Percentiles rank a stretch among this genome's conserved stretches.
Conservation (phyloP, 2,329 filamentous ascomycete species). For the Sclerotinia trifoliorum region DNA sequence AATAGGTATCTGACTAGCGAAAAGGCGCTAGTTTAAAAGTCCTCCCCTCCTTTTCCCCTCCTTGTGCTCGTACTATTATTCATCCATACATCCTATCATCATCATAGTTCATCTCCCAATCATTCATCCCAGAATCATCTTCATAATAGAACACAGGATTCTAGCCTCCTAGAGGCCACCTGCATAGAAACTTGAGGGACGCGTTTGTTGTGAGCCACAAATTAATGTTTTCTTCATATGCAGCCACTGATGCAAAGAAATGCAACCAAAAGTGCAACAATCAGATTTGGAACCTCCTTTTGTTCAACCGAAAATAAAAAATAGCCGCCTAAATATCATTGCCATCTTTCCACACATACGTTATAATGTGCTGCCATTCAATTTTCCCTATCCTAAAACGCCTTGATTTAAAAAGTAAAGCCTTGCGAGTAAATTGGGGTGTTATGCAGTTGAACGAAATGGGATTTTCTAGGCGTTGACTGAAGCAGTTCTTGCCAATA, state of each 20-base stretch:
- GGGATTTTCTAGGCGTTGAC: background rate
- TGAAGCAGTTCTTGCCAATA: constrained; percentile 30
- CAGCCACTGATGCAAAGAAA: background rate
- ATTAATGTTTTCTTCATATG: background rate
- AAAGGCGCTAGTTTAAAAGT: background rate
- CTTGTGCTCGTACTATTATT: background rate
- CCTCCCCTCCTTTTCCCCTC: background rate
- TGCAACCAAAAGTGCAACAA: background rate
- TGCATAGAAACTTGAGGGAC: background rate
- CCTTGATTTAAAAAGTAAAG: background rate
- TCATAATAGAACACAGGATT: background rate
- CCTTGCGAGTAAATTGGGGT: background rate
- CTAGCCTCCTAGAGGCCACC: background rate
- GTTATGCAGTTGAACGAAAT: background rate
- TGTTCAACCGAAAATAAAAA: background rate
- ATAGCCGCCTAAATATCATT: background rate
- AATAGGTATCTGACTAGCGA: background rate
- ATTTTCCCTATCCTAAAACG: background rate
- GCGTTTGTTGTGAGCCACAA: background rate
- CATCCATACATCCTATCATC: background rate
- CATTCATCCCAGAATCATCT: background rate
- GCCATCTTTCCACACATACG: background rate
- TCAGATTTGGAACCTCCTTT: too few species aligned
- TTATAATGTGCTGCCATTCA: background rate
- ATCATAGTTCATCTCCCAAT: background rate